phyloP scores from a whole-genome alignment of 306 rosid species.

The Gleditsia sinensis region DNA sequence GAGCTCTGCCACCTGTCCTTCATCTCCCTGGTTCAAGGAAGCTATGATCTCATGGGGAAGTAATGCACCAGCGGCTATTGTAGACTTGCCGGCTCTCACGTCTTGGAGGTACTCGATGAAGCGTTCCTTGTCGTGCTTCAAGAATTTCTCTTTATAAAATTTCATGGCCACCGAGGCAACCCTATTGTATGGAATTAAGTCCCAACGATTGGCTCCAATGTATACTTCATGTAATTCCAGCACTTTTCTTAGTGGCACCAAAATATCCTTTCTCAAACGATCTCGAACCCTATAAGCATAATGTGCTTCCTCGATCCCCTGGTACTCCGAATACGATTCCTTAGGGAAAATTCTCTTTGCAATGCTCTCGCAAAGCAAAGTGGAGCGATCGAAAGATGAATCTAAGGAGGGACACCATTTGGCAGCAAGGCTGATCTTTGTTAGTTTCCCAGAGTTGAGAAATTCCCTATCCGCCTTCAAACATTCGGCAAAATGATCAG shows the following conservation, averaged over 20 bases:
- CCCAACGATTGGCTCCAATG: slow-evolving; percentile 26
- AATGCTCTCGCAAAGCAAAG: slow-evolving; percentile 25
- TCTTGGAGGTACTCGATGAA: slow-evolving; percentile 33
- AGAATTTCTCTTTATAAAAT: slow-evolving; percentile 20
- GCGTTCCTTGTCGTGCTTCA: slow-evolving; percentile 40
- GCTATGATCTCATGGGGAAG: slow-evolving; percentile 47
- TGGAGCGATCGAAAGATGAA: neutral
- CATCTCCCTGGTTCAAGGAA: slow-evolving; percentile 12
- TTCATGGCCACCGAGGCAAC: slow-evolving; percentile 52
- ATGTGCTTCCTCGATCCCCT: slow-evolving; percentile 5
- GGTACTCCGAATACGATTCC: neutral
- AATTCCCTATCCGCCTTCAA: neutral
- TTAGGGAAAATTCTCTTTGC: slow-evolving; percentile 16
- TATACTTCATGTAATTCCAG: slow-evolving; percentile 26
- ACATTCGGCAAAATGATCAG: slow-evolving; percentile 12
- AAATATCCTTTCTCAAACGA: slow-evolving; percentile 6
- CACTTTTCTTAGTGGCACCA: slow-evolving; percentile 1
- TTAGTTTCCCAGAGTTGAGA: neutral
- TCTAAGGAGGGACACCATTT: slow-evolving; percentile 28
- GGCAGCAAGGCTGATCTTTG: neutral
- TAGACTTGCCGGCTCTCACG: slow-evolving; percentile 36
- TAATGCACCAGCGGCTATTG: slow-evolving; percentile 49
- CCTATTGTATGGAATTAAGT: slow-evolving; percentile 25
- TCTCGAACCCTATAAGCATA: slow-evolving; percentile 3
- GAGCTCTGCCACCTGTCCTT: slow-evolving; percentile 39